A percentile compares a stretch with the other conserved stretches of the same genome.
Evolutionary conservation across 306 rosid species (phyloP).

Genomic region (Dryas drummondii): DNA sequence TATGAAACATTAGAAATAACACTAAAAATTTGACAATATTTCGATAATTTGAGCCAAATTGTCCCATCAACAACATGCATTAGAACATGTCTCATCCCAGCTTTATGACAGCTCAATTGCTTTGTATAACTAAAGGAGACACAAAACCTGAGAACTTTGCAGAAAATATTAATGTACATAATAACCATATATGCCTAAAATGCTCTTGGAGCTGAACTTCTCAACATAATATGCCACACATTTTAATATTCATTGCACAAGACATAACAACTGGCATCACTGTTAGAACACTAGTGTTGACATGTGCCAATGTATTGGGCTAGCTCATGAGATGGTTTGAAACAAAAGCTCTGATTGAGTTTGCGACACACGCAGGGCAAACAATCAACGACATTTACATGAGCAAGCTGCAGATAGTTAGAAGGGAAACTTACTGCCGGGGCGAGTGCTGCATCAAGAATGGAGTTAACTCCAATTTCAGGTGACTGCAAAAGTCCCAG

Average conservation of each 20-base stretch:
- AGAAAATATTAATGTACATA: too few species aligned
- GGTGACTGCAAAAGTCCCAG: slow-evolving; percentile 63
- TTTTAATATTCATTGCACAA: not conserved
- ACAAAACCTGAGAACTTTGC: not conserved
- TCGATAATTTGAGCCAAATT: not conserved
- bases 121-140: not conserved
- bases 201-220: not conserved
- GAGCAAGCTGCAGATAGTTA: not conserved
- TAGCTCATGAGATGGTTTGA: too few species aligned
- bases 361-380: not conserved
- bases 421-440: slow-evolving; percentile 56
- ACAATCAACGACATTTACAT: not conserved
- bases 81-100: not conserved
- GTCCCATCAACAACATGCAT: not conserved
- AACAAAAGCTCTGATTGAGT: not conserved
- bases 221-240: not conserved
- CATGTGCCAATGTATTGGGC: not conserved
- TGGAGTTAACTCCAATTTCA: slow-evolving; percentile 48
- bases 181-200: not conserved
- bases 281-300: not conserved
- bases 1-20: too few species aligned
- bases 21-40: slow-evolving; percentile 14
- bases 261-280: not conserved
- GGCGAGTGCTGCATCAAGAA: slow-evolving; percentile 79
- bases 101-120: not conserved